Evolutionary conservation across 305 asterid species (phyloP).

Genomic region (Caryopteris hybrid): DNA sequence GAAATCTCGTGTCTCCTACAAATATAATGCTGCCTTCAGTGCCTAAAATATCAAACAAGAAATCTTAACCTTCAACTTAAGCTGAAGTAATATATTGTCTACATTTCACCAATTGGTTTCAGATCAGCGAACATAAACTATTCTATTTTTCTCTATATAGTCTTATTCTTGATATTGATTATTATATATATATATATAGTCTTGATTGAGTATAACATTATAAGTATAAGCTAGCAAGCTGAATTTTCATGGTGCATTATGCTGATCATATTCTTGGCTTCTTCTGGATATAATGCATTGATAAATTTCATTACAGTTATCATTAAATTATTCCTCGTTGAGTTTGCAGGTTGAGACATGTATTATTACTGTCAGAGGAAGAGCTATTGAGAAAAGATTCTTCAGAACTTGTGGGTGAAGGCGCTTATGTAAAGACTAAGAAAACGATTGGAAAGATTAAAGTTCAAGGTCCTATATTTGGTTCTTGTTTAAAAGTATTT

Average conservation of each 20-base stretch:
- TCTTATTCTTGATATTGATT: not conserved
- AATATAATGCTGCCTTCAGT: too few relatives aligned
- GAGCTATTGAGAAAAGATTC: conserved; percentile 66
- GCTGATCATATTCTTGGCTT: not conserved
- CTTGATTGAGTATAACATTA: not conserved
- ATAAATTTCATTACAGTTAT: not conserved
- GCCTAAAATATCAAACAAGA: not conserved
- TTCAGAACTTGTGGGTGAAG: conserved; percentile 74
- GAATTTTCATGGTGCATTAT: not conserved
- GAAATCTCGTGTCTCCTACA: too few relatives aligned
- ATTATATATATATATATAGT: not conserved
- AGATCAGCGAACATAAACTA: too few relatives aligned
- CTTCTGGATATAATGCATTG: not conserved
- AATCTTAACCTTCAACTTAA: too few relatives aligned
- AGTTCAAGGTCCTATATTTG: conserved; percentile 53
- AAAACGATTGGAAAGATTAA: conserved; percentile 83
- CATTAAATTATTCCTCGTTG: not conserved
- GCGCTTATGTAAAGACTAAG: conserved; percentile 66
- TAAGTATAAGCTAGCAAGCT: not conserved
- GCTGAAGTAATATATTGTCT: too few relatives aligned
- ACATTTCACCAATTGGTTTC: too few relatives aligned
- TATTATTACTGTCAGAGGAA: conserved; percentile 83
- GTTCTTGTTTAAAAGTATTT: conserved; percentile 4
- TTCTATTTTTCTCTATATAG: too few relatives aligned
- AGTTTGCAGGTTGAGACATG: conserved; percentile 58